Evolutionary conservation across 202 grass and related monocot species (phyloP).

Genomic region (Cymbopogon flexuosus): DNA sequence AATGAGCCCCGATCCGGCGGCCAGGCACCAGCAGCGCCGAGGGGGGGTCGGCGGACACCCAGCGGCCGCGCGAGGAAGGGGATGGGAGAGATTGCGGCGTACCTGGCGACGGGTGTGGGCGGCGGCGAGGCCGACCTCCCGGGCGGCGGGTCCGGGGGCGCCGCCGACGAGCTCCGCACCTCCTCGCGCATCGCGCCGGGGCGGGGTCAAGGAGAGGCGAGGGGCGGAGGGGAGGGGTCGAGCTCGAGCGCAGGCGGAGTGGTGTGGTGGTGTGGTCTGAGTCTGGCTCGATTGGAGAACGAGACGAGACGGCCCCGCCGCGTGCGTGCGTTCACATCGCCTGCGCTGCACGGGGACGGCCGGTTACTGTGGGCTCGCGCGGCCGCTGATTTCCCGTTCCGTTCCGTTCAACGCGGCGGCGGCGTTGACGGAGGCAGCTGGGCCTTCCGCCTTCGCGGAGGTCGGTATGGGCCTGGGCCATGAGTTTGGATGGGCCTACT

Average conservation of each 20-base stretch:
- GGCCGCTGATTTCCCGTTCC: not conserved
- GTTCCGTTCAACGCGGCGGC: not conserved
- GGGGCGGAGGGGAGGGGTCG: no score
- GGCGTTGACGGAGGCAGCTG: not conserved
- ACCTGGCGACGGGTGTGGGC: conserved; percentile 77
- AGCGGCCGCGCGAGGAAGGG: not conserved
- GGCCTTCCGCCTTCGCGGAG: not conserved
- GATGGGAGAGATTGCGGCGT: not conserved
- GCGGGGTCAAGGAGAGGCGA: not conserved
- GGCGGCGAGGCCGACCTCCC: conserved; percentile 61
- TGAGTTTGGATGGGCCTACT: not conserved
- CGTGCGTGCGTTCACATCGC: not conserved
- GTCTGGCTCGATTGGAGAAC: not conserved
- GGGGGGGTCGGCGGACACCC: not conserved
- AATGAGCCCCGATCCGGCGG: conserved; percentile 18
- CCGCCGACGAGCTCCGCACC: conserved; percentile 75
- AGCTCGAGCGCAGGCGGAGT: not conserved
- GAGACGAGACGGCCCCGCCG: not conserved
- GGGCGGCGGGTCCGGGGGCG: conserved; percentile 56
- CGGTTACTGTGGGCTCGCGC: not conserved
- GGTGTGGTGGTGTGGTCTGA: not conserved
- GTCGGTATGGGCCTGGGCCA: not conserved
- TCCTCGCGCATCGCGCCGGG: conserved; percentile 65
- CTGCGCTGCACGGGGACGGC: not conserved
- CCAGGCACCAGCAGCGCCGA: not conserved